A percentile compares a stretch with the other conserved stretches of the same genome.
These are phyloP conservation scores for Yamadazyma triangularis DNA, from an alignment of 1,139 yeast species.

Conservation along the genomic window DNA sequence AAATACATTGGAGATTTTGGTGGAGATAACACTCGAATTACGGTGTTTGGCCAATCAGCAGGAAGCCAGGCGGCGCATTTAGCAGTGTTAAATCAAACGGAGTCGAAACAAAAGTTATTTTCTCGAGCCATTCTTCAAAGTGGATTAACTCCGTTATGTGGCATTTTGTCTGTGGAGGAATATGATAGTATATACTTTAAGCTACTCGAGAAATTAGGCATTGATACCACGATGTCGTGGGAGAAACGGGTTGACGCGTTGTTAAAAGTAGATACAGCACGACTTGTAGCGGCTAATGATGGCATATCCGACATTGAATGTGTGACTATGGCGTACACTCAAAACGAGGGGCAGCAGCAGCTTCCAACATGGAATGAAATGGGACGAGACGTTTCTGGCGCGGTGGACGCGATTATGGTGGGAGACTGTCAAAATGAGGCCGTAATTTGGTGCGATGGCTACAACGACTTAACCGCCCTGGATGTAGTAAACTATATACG, in stretches of 20 bases:
- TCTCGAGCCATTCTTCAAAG: constrained; percentile 12
- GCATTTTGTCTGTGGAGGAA: constrained; percentile 9
- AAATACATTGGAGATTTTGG: constrained; percentile 5
- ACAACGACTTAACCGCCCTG: constrained; percentile 6
- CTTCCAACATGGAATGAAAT: constrained; percentile 9
- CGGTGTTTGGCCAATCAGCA: constrained; percentile 8
- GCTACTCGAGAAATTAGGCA: constrained; percentile 8
- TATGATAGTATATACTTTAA: constrained; percentile 10
- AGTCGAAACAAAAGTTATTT: constrained; percentile 7
- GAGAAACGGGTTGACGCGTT: constrained; percentile 9
- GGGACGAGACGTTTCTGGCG: constrained; percentile 3
- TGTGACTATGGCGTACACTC: constrained; percentile 12
- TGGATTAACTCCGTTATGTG: constrained; percentile 11
- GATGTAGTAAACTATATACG: constrained; percentile 2
- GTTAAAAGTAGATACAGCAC: constrained; percentile 6
- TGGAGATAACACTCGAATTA: constrained; percentile 5
- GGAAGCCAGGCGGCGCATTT: constrained; percentile 9
- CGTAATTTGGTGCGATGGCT: constrained; percentile 10
- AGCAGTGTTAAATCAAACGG: constrained; percentile 7
- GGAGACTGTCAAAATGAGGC: constrained; percentile 12
- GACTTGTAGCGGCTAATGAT: constrained; percentile 7
- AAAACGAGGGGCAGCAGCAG: constrained; percentile 7
- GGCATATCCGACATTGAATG: constrained; percentile 6
- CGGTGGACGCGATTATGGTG: constrained; percentile 6
- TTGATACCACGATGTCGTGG: constrained; percentile 5